Conservation (phyloP, 495 filamentous ascomycete genomes). For the Chaetomidium leptoderma region DNA sequence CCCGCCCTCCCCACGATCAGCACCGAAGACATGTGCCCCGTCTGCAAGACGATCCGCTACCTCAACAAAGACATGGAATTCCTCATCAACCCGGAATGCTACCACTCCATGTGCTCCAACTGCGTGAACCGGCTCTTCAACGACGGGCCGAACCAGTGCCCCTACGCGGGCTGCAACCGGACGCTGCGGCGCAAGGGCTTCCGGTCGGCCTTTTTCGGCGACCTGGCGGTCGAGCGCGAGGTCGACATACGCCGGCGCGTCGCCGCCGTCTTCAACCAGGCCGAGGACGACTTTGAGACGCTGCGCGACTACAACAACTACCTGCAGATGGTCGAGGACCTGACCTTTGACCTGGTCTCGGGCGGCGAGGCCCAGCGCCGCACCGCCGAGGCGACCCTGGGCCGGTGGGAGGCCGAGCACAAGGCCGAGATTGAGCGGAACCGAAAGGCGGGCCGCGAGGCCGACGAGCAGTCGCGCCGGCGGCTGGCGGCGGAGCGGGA, state of each 20-base stretch:
- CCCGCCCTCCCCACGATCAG: slow-evolving; percentile 21
- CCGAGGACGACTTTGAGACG: slow-evolving; percentile 83
- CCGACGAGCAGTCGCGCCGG: slow-evolving; percentile 42
- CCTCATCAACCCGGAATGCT: slow-evolving; percentile 95
- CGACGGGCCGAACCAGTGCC: slow-evolving; percentile 82
- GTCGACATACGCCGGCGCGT: slow-evolving; percentile 85
- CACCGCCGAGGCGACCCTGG: slow-evolving; percentile 60
- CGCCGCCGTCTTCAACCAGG: slow-evolving; percentile 76
- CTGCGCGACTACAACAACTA: slow-evolving; percentile 86
- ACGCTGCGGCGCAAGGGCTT: slow-evolving; percentile 83
- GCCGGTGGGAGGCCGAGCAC: slow-evolving; percentile 64
- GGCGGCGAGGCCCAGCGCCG: slow-evolving; percentile 61
- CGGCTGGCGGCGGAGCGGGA: slow-evolving; percentile 43
- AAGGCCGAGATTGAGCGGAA: slow-evolving; percentile 69
- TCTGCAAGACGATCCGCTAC: slow-evolving; percentile 94
- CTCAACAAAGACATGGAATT: slow-evolving; percentile 90
- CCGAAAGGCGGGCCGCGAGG: slow-evolving; percentile 55
- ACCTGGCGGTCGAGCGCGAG: slow-evolving; percentile 86
- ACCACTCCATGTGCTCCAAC: slow-evolving; percentile 94
- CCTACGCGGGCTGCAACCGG: slow-evolving; percentile 76
- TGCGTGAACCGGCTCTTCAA: slow-evolving; percentile 95
- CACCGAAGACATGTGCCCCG: slow-evolving; percentile 77
- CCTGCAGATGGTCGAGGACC: slow-evolving; percentile 84
- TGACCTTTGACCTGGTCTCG: slow-evolving; percentile 81
- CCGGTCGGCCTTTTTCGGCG: slow-evolving; percentile 82